Percentiles rank a stretch among this genome's conserved stretches.
Conservation (phyloP, 306 rosid genomes). For the Dalbergia cochinchinensis region DNA sequence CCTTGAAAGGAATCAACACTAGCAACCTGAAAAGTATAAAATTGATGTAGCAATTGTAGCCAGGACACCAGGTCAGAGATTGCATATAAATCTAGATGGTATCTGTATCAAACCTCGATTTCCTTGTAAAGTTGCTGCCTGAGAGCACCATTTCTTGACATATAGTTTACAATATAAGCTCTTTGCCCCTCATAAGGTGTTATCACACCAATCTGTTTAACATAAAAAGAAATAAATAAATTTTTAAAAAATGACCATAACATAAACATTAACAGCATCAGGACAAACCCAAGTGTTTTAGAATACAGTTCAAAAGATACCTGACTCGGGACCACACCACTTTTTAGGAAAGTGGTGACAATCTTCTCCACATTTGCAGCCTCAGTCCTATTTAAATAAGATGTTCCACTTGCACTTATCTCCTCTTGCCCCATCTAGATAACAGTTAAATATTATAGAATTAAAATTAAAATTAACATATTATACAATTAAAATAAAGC, state of each 20-base stretch:
- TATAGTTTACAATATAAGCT: conserved; percentile 97
- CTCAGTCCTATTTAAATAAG: conserved; percentile 97
- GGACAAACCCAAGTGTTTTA: background rate
- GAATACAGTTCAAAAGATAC: conserved; percentile 49
- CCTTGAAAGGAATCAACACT: conserved; percentile 99
- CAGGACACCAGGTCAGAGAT: background rate
- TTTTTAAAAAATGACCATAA: background rate
- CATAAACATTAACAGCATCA: conserved; percentile 11
- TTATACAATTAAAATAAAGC: conserved; percentile 13
- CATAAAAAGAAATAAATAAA: background rate
- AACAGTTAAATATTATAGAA: conserved; percentile 27
- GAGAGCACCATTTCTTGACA: conserved; percentile 98
- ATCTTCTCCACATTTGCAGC: conserved; percentile 99
- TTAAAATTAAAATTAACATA: too few species aligned
- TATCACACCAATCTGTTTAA: conserved; percentile 89
- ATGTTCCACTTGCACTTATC: conserved; percentile 98
- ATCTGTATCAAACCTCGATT: conserved; percentile 75
- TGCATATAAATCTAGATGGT: conserved; percentile 1
- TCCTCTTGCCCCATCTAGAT: conserved; percentile 99
- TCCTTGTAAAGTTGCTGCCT: conserved; percentile 99
- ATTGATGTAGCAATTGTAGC: conserved; percentile 19
- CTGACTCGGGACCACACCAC: conserved; percentile 98
- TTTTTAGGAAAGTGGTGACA: conserved; percentile 96
- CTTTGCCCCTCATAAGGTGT: conserved; percentile 99
- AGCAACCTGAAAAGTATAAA: conserved; percentile 80